These are phyloP conservation scores for Globisporangium cederbergense DNA, from an alignment of 352 stramenopile species.

Conservation along the genomic window DNA sequence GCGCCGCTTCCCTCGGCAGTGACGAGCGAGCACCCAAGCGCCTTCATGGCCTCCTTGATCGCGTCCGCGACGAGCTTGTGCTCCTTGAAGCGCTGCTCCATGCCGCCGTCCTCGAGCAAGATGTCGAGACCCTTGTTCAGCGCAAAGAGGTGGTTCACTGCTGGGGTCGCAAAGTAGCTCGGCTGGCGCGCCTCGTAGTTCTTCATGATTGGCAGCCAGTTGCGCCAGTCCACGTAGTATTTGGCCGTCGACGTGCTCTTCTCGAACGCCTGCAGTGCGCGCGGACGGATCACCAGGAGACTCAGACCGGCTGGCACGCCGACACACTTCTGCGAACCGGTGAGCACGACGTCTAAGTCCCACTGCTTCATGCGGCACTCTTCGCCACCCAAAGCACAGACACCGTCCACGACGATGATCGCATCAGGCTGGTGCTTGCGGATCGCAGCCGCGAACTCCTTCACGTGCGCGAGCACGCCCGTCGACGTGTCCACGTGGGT, in stretches of 20 bases:
- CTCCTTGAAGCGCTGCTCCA: constrained; percentile 75
- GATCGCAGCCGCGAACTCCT: constrained; percentile 52
- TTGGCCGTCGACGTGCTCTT: constrained; percentile 48
- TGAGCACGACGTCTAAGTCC: constrained; percentile 78
- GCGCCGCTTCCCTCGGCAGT: constrained; percentile 43
- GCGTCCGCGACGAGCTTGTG: constrained; percentile 54
- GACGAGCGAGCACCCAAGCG: constrained; percentile 59
- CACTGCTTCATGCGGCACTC: constrained; percentile 80
- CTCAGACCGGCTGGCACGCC: constrained; percentile 65
- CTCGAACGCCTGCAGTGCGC: constrained; percentile 63
- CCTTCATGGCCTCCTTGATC: constrained; percentile 65
- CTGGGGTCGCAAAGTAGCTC: constrained; percentile 76
- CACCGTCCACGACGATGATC: constrained; percentile 65
- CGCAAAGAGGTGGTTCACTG: constrained; percentile 76
- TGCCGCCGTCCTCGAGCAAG: constrained; percentile 66
- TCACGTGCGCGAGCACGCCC: constrained; percentile 56
- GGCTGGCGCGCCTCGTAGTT: constrained; percentile 75
- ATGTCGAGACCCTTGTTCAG: constrained; percentile 68
- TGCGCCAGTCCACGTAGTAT: constrained; percentile 79
- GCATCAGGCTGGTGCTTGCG: constrained; percentile 57
- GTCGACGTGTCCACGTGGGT: constrained; percentile 81
- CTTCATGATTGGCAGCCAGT: constrained; percentile 84
- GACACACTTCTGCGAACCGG: constrained; percentile 77
- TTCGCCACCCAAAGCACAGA: constrained; percentile 67
- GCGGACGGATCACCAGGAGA: constrained; percentile 61